A percentile compares a stretch with the other conserved stretches of the same genome.
Conservation (phyloP, 306 rosid genomes). For the Aeschynomene evenia region DNA sequence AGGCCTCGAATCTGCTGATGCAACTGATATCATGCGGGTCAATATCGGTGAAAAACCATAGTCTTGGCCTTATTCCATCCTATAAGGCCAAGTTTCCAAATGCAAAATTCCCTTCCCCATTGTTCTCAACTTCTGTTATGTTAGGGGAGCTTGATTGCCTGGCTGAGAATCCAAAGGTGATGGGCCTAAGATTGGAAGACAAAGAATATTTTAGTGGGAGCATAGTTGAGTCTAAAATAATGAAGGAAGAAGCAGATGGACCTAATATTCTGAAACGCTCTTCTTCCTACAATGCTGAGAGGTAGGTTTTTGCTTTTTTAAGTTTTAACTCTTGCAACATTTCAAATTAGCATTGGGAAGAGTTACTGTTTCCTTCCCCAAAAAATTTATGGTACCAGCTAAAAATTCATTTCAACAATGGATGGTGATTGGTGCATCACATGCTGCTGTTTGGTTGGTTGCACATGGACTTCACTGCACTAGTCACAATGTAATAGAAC, state of each 20-base stretch:
- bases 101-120: slow-evolving; percentile 70
- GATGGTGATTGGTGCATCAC: not conserved
- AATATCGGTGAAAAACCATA: slow-evolving; percentile 76
- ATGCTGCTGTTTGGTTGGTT: slow-evolving; percentile 12
- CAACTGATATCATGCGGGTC: slow-evolving; percentile 94
- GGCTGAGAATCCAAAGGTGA: slow-evolving; percentile 62
- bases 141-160: slow-evolving; percentile 69
- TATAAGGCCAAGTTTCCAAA: slow-evolving; percentile 67
- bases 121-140: slow-evolving; percentile 66
- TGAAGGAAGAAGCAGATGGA: slow-evolving; percentile 51
- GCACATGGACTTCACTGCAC: not conserved
- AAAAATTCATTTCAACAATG: not conserved
- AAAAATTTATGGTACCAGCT: slow-evolving; percentile 3
- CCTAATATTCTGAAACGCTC: slow-evolving; percentile 62
- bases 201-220: slow-evolving; percentile 91
- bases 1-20: slow-evolving; percentile 72
- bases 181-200: slow-evolving; percentile 70
- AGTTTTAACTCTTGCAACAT: slow-evolving; percentile 22
- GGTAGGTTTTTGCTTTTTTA: slow-evolving; percentile 58
- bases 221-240: slow-evolving; percentile 64
- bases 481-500: not conserved
- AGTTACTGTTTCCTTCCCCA: slow-evolving; percentile 8
- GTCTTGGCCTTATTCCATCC: slow-evolving; percentile 75
- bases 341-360: slow-evolving; percentile 10
- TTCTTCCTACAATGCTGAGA: slow-evolving; percentile 79